These are phyloP conservation scores for Blastocystis sp. DNA, from an alignment of 352 stramenopile species.

Conservation along the genomic window DNA sequence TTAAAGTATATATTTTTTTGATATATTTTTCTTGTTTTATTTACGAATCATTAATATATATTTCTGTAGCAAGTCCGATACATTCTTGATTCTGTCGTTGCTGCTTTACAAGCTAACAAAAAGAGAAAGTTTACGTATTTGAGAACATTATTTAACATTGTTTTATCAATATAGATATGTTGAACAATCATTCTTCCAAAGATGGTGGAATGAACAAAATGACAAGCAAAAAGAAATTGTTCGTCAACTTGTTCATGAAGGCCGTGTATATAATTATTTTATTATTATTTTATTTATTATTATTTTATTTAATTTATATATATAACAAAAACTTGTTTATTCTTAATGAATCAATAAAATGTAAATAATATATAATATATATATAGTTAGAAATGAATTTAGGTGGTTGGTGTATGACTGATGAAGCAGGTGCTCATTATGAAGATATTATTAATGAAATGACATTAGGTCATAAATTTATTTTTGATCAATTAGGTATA, in stretches of 20 bases:
- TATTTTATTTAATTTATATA: too few relatives aligned
- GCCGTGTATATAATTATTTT: too few relatives aligned
- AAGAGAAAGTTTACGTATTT: slow-evolving; percentile 73
- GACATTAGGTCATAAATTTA: slow-evolving; percentile 74
- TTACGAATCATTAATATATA: too few relatives aligned
- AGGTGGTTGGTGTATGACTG: slow-evolving; percentile 91
- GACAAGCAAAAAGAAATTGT: slow-evolving; percentile 53
- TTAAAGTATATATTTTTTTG: slow-evolving; percentile 33
- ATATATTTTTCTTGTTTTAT: not conserved
- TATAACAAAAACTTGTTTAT: too few relatives aligned
- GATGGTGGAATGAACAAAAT: slow-evolving; percentile 75
- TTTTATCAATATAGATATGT: too few relatives aligned
- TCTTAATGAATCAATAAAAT: too few relatives aligned
- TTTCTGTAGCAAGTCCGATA: slow-evolving; percentile 59
- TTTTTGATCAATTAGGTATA: slow-evolving; percentile 70
- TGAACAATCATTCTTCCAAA: slow-evolving; percentile 76
- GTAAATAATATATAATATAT: too few relatives aligned
- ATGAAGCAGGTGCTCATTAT: slow-evolving; percentile 82
- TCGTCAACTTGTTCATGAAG: slow-evolving; percentile 62
- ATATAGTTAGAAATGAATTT: slow-evolving; percentile 79
- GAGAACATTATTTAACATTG: too few relatives aligned
- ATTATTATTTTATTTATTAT: too few relatives aligned
- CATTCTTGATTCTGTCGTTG: slow-evolving; percentile 74
- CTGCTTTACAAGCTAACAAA: slow-evolving; percentile 61
- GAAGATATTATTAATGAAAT: slow-evolving; percentile 94